phyloP scores from a whole-genome alignment of 139 green algal species.

The Nannochloris sp. region DNA sequence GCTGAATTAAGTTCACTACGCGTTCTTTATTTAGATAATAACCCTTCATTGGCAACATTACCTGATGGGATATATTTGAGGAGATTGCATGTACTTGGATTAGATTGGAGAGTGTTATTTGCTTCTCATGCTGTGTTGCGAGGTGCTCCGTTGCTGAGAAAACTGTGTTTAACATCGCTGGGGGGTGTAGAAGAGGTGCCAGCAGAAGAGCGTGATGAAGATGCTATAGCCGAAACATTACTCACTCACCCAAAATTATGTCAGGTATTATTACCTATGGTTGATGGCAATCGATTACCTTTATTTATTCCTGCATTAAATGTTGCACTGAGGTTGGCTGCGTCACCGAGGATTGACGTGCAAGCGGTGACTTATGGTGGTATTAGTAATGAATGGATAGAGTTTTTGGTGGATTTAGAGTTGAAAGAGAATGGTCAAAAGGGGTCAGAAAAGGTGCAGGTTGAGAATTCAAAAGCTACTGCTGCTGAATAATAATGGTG shows the following conservation, averaged over 20 bases:
- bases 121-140: not conserved
- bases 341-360: not conserved
- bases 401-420: not conserved
- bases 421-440: not conserved
- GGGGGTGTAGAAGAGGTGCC: not conserved
- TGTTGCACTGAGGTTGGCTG: not conserved
- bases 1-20: not conserved
- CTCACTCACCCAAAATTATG: not conserved
- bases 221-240: not conserved
- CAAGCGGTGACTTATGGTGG: not conserved
- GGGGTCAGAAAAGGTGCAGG: not conserved
- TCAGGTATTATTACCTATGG: not conserved
- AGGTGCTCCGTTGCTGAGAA: not conserved
- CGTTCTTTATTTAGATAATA: slow-evolving; percentile 17
- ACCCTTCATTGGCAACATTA: not conserved
- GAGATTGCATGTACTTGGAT: not conserved
- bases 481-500: too few species aligned
- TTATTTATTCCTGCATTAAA: not conserved
- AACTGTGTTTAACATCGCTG: not conserved
- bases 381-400: not conserved
- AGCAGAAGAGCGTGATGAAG: not conserved
- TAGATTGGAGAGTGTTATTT: slow-evolving; percentile 16
- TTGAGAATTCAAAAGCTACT: not conserved
- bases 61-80: not conserved
- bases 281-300: not conserved